phyloP scores from a whole-genome alignment of 1,284 basidiomycete species.

The Ustilago esculenta region DNA sequence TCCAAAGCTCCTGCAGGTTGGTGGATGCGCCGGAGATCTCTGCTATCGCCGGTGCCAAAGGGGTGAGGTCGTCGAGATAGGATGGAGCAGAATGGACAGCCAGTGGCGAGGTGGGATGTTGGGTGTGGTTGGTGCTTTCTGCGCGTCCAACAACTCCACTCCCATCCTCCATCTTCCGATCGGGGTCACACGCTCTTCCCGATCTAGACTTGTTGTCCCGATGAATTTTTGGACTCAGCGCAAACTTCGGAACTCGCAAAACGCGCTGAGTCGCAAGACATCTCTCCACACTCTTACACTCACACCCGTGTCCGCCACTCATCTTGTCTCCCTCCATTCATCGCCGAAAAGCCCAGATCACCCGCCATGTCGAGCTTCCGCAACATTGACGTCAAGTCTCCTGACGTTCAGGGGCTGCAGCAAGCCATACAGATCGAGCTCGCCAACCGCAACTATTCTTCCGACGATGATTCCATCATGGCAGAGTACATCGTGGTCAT shows the following conservation, averaged over 20 bases:
- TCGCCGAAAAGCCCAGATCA: no score
- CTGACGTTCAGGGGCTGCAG: constrained; percentile 45
- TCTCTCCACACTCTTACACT: not conserved
- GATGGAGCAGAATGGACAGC: no score
- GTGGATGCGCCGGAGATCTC: no score
- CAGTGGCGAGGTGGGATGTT: no score
- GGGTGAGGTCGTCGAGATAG: no score
- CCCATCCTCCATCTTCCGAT: constrained; percentile 6
- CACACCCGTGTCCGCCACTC: not conserved
- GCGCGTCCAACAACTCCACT: constrained; percentile 24
- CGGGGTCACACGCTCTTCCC: no score
- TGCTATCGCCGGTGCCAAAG: no score
- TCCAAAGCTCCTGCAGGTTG: no score
- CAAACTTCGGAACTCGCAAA: constrained; percentile 1
- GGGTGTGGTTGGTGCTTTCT: constrained; percentile 22
- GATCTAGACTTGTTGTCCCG: not conserved
- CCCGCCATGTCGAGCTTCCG: constrained; percentile 32
- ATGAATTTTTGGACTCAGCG: constrained; percentile 3
- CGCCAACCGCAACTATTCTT: constrained; percentile 46
- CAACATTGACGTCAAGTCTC: constrained; percentile 44
- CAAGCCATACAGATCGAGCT: constrained; percentile 51
- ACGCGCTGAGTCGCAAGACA: constrained; percentile 29
- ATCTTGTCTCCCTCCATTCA: no score
- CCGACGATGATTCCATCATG: constrained; percentile 57
- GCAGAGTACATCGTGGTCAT: constrained; percentile 67